phyloP scores from a whole-genome alignment of 495 filamentous ascomycete genomes.

The Podospora tetraspora region DNA sequence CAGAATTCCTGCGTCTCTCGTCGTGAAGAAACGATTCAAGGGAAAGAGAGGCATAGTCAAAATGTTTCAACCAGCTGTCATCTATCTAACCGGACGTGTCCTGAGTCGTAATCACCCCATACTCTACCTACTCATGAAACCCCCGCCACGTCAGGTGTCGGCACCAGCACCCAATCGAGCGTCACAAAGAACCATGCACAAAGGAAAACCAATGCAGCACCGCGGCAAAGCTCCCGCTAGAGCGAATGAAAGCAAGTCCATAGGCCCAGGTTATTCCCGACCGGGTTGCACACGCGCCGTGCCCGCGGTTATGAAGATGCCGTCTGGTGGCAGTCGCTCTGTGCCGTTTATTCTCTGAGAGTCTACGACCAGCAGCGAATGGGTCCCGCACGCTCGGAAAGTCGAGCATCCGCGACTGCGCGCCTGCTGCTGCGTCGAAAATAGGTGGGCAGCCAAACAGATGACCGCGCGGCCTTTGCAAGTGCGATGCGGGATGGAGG shows the following conservation, averaged over 20 bases:
- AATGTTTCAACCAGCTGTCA: too few species aligned
- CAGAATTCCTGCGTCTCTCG: too few species aligned
- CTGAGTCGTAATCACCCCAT: too few species aligned
- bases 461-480: background rate
- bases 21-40: too few species aligned
- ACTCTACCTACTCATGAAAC: too few species aligned
- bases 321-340: too few species aligned
- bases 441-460: background rate
- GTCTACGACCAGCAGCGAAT: background rate
- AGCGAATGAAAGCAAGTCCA: background rate
- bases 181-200: background rate
- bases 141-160: background rate
- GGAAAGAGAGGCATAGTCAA: too few species aligned
- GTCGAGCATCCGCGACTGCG: background rate
- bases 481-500: background rate
- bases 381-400: background rate
- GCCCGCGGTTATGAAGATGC: background rate
- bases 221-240: background rate
- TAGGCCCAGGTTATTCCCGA: too few species aligned
- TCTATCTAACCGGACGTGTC: too few species aligned
- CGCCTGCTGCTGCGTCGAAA: background rate
- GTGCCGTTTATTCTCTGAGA: background rate
- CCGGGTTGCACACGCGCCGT: background rate
- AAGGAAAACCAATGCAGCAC: background rate
- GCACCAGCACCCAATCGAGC: background rate